Base-by-base conservation (phyloP, 306 rosid species). In the Fagus sylvatica region DNA sequence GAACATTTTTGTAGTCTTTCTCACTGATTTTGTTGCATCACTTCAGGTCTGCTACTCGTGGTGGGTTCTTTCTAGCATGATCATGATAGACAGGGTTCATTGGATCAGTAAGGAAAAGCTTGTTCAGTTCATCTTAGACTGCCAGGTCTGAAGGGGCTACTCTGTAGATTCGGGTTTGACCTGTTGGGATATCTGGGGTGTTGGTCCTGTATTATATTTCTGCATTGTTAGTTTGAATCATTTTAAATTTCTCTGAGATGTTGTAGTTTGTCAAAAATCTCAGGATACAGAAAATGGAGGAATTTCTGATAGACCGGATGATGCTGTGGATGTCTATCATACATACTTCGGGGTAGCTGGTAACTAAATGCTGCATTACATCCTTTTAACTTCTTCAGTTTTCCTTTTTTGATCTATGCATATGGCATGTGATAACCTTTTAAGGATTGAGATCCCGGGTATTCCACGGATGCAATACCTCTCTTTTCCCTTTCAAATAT, bases 31-130 rank as follows among this genome's bases (percentile, higher is more conserved):
- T 43, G 12, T 76, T 79, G 41, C 61, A 73, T 65, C 51, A 16
- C 42, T 70, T 56, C 83, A 94, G 93, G 98, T 94, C 30, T 90
- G 94, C 88, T 89, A 91, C 83, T 90, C 97, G 0, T 94, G 97
- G 97, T 91, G 97, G 96, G 96, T 87, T 83, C 94, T 91, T 77
- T 91, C 97, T 83, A 91, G 98, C 86, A 84, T 91, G 83, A 94
- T 79, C 90, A 91, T 91, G 94, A 91, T 94, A 60, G 96, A 94
- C 83, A 88, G 94, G 83, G 93, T 89, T 79, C 96, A 91, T 75
- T 94, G 97, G 97, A 90, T 94, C 71, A 71, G 79, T 75, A 92
- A 85, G 86, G 94, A 88, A 81, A 90, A 90, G 84, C 96, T 94
- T 84, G 79, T 83, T 22, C 82, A 92, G 84, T 92, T 80, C 80